These are phyloP conservation scores for Xerocomus brunneocitrinus DNA, from an alignment of 768 basidiomycete species.

Conservation along the genomic window DNA sequence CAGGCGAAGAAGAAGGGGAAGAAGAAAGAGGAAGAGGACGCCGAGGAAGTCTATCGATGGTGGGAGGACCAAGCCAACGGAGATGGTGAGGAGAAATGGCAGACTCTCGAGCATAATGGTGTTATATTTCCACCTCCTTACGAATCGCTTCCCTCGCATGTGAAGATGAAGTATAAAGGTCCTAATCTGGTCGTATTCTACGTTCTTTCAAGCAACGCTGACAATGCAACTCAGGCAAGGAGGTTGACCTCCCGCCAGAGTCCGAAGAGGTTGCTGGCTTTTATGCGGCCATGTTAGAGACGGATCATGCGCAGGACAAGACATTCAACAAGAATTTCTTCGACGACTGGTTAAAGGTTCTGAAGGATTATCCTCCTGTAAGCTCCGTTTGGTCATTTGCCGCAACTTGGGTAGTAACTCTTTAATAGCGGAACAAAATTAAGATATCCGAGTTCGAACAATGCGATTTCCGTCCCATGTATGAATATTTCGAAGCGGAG, in stretches of 20 bases:
- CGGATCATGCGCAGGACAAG: conserved; percentile 84
- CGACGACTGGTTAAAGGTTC: conserved; percentile 74
- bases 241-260: conserved; percentile 73
- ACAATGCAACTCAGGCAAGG: conserved; percentile 52
- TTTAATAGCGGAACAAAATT: conserved; percentile 57
- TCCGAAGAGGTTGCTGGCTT: conserved; percentile 97
- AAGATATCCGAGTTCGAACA: conserved; percentile 70
- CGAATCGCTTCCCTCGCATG: conserved; percentile 69
- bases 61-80: conserved; percentile 77
- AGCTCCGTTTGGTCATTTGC: conserved; percentile 29
- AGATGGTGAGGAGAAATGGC: conserved; percentile 85
- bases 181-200: conserved; percentile 24
- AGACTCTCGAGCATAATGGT: conserved; percentile 90
- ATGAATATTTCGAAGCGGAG: conserved; percentile 85
- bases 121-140: conserved; percentile 97
- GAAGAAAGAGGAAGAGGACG: conserved; percentile 53
- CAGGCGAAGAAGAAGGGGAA: conserved; percentile 53
- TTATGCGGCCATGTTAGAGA: conserved; percentile 88
- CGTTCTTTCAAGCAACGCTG: conserved; percentile 9
- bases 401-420: conserved; percentile 7
- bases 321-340: conserved; percentile 96
- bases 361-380: conserved; percentile 83
- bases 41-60: conserved; percentile 76
- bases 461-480: conserved; percentile 96
- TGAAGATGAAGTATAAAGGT: conserved; percentile 98